A percentile compares a stretch with the other conserved stretches of the same genome.
These are phyloP conservation scores for Apodospora peruviana DNA, from an alignment of 495 filamentous ascomycete genomes.

Conservation along the genomic window DNA sequence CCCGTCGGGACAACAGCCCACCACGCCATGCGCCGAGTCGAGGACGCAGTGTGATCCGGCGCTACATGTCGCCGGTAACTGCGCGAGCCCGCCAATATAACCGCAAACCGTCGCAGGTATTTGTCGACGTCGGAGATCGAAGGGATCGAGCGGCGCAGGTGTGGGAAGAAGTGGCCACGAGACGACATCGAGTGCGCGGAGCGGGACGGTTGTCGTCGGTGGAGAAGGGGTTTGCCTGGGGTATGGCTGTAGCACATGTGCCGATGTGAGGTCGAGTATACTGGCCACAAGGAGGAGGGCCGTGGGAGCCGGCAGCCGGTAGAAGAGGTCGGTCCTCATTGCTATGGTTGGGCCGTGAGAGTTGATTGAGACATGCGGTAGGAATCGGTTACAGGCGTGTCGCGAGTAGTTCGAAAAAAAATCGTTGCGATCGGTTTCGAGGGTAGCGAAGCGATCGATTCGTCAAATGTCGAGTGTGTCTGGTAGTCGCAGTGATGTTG, in stretches of 20 bases:
- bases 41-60: constrained; percentile 46
- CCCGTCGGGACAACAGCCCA: constrained; percentile 47
- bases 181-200: constrained; percentile 36
- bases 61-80: constrained; percentile 42
- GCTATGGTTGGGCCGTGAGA: constrained; percentile 4
- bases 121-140: constrained; percentile 32
- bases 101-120: constrained; percentile 41
- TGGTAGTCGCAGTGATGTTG: neutral
- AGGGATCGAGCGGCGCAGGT: constrained; percentile 26
- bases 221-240: constrained; percentile 11
- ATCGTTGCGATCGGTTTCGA: no score
- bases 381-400: neutral
- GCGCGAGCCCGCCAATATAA: constrained; percentile 37
- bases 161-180: constrained; percentile 38
- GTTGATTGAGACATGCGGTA: constrained; percentile 11
- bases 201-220: constrained; percentile 33
- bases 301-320: constrained; percentile 35
- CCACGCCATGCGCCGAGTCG: constrained; percentile 34
- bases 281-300: constrained; percentile 34
- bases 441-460: no score
- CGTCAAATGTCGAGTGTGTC: no score
- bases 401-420: no score
- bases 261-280: constrained; percentile 25
- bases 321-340: constrained; percentile 32
- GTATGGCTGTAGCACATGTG: constrained; percentile 29